These are phyloP conservation scores for Epichloe coenophiala DNA, from an alignment of 2,329 filamentous ascomycete genomes.

Conservation along the genomic window DNA sequence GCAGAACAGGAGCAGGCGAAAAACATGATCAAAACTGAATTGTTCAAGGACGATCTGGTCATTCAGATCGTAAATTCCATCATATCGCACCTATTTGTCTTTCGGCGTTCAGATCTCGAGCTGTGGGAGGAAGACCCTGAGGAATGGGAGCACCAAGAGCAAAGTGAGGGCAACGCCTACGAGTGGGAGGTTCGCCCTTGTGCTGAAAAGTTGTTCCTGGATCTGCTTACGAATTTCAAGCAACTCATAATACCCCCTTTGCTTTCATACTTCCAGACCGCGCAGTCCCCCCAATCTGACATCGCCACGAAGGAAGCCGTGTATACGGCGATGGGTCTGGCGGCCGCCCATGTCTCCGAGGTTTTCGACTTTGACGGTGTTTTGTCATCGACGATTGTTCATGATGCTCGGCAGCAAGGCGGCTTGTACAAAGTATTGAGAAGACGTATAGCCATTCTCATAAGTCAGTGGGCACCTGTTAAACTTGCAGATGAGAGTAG, in stretches of 20 bases:
- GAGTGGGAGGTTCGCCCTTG: slow-evolving; percentile 89
- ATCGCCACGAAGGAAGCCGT: slow-evolving; percentile 85
- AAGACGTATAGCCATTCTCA: slow-evolving; percentile 73
- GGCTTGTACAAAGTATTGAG: slow-evolving; percentile 66
- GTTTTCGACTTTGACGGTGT: slow-evolving; percentile 76
- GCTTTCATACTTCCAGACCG: slow-evolving; percentile 67
- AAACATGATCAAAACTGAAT: slow-evolving; percentile 52
- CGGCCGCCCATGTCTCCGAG: slow-evolving; percentile 60
- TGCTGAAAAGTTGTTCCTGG: slow-evolving; percentile 85
- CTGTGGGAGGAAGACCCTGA: slow-evolving; percentile 93
- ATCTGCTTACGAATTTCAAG: slow-evolving; percentile 83
- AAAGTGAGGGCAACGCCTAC: slow-evolving; percentile 71
- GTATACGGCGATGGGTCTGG: slow-evolving; percentile 82
- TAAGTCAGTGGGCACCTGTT: slow-evolving; percentile 81
- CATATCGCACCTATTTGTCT: slow-evolving; percentile 78
- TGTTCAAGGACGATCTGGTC: slow-evolving; percentile 67
- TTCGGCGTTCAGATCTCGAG: slow-evolving; percentile 70
- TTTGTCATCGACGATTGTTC: slow-evolving; percentile 58
- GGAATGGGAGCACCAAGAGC: slow-evolving; percentile 87
- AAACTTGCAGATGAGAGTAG: slow-evolving; percentile 56
- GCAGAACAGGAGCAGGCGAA: slow-evolving; percentile 61
- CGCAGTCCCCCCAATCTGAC: slow-evolving; percentile 51
- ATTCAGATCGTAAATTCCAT: slow-evolving; percentile 71
- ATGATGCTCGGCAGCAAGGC: slow-evolving; percentile 56
- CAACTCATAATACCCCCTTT: slow-evolving; percentile 65